Percentiles rank a stretch among this genome's conserved stretches.
Conservation (phyloP, 208 protist species). For the Leishmania lainsoni region DNA sequence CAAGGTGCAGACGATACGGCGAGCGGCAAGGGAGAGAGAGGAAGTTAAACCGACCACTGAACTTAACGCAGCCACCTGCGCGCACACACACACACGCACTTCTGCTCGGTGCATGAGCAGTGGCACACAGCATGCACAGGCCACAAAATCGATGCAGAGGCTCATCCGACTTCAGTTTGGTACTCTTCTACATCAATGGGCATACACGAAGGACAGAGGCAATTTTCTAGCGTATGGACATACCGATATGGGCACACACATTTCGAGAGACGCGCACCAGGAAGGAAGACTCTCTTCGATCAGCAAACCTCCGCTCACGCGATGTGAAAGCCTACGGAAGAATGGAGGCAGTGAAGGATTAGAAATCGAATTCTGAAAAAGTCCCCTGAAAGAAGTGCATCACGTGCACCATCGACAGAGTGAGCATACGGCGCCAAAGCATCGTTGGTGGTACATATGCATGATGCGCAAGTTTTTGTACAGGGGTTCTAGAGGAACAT, state of each 20-base stretch:
- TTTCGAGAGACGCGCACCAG: background rate
- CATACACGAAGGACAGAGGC: background rate
- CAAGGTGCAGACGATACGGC: background rate
- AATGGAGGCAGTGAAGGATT: conserved; percentile 32
- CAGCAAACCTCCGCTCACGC: conserved; percentile 43
- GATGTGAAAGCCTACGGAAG: conserved; percentile 22
- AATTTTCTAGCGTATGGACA: background rate
- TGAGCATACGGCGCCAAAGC: background rate
- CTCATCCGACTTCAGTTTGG: conserved; percentile 36
- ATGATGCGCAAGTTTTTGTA: background rate
- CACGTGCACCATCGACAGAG: background rate
- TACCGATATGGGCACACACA: conserved; percentile 2
- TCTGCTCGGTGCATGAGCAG: background rate
- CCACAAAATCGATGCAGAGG: conserved; percentile 6
- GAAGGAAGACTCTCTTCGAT: conserved; percentile 33
- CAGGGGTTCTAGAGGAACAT: background rate
- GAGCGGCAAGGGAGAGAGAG: background rate
- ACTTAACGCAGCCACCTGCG: background rate
- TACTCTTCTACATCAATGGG: background rate
- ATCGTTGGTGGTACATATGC: background rate
- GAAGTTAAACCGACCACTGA: background rate
- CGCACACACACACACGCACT: background rate
- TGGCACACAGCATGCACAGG: background rate
- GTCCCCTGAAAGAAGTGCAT: background rate
- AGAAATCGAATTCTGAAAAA: conserved; percentile 37